Evolutionary conservation across 257 asterid genomes (phyloP), one percentile per base, ranked within the genome.

Genomic region (Nicotiana sylvestris): DNA sequence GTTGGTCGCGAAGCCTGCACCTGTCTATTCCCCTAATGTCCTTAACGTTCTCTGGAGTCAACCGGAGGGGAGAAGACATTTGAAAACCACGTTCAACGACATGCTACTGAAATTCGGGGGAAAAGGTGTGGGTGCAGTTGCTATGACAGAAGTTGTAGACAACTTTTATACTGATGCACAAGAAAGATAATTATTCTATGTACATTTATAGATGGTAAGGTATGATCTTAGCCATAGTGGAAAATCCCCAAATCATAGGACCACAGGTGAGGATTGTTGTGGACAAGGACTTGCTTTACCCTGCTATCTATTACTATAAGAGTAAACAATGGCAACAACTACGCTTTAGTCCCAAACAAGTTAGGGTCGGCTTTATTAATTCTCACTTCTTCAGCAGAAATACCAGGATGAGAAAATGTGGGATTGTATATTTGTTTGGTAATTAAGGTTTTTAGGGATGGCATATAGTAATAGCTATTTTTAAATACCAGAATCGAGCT

Each of bases 1-100:
- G 67, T 32, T 91, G 84, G 67, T 76, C 82, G 97, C 93, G 76
- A 91, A 86, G 84, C 87, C 94, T 80, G 97, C 97, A n/a, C 86
- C 91, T 5, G 46, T 88, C 25, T 85, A 80, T 65, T 91, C 93
- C 29, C 85, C 93, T 2, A 86, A 87, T 16, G 81, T 92, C 17
- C 91, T 92, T 9, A 39, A 43, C 64, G 87, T 85, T 81, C 88
- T 92, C 82, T 92, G 93, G 93, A 82, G n/a, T 61, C 90, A 85
- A 57, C 92, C 92, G 5, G 88, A 83, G 81, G 94, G 78, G 80
- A 85, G 90, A 77, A 89, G 65, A 76, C 77, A 60, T 80, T 39
- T 92, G 84, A 85, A 85, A 83, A 86, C 82, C 17, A 67, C 89
- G 77, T 68, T 83, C 17, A 81, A 37, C n/a, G 79, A 39, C 58